Evolutionary conservation across 306 rosid genomes (phyloP), one percentile per base, ranked within the genome.

Genomic region (Adenanthera pavonina): DNA sequence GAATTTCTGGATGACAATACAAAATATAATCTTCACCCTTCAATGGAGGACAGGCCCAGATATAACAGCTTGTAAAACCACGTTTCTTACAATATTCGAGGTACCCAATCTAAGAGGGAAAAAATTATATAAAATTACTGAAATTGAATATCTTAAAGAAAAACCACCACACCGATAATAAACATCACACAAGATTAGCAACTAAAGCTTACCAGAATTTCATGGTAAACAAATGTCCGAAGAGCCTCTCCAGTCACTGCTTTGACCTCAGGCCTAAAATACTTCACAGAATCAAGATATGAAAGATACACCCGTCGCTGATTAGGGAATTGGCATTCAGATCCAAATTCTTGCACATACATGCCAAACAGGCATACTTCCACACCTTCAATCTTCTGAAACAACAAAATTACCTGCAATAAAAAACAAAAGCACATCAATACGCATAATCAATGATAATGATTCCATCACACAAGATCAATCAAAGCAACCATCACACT

Each of bases 11-110:
- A 85, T 96, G 99, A 83, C 98, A 95, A 76, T 95, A 95, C 82
- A 95, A 86, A 76, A 95, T 95, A 84, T 95, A 95, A 82, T 96
- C 99, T 96, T 96, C 99, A 83, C 99, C 99, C 98, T 96, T 96
- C 53, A 93, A 86, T 13, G 99, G 98, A 82, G 99, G 99, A 74
- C 98, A 96, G 7, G 99, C 99, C 99, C 99, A 96, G 77, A 96
- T 96, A 84, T 96, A 96, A 88, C 99, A 96, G 85, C 98, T 93
- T 51, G 99, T 92, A 82, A 92, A 93, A 75, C 99, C 99, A 57
- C 99, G 93, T 75, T 76, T 80, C 91, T 96, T 96, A 86, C 99
- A 96, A 84, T 96, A 96, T 41, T 96, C 99, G 61, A 96, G 99
- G 87, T 96, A 96, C 64, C 98, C 99, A 75, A 93, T 96, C 98